phyloP scores from a whole-genome alignment of 2,329 filamentous ascomycete genomes.

The Cladosporium sp. region DNA sequence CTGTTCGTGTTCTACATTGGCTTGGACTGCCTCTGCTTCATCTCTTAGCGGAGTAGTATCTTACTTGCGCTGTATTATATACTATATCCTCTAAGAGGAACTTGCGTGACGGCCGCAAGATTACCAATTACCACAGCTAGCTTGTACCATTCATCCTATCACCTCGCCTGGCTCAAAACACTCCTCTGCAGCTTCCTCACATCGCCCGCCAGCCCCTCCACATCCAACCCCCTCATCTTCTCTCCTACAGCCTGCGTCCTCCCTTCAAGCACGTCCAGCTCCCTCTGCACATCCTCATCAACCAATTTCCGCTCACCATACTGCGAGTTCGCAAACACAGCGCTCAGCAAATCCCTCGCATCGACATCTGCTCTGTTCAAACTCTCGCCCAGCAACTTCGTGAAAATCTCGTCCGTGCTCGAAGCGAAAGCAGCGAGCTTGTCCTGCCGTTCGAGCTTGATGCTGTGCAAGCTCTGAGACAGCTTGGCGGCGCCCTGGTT shows the following conservation, averaged over 20 bases:
- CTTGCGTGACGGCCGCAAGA: neutral
- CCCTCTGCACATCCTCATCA: constrained; percentile 23
- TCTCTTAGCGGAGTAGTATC: constrained; percentile 59
- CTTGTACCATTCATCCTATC: neutral
- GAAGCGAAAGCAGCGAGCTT: constrained; percentile 34
- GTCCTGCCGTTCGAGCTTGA: constrained; percentile 30
- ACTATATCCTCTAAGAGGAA: neutral
- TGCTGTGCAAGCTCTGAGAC: constrained; percentile 24
- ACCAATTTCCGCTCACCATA: constrained; percentile 19
- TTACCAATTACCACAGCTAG: neutral
- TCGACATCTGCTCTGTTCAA: constrained; percentile 35
- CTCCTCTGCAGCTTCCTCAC: constrained; percentile 20
- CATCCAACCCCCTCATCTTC: constrained; percentile 34
- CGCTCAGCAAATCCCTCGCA: constrained; percentile 33
- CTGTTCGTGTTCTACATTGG: constrained; percentile 93
- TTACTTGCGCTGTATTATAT: constrained; percentile 2
- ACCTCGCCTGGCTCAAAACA: neutral
- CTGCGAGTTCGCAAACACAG: constrained; percentile 34
- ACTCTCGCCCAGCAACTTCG: constrained; percentile 33
- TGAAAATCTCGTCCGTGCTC: constrained; percentile 29
- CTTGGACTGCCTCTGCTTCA: constrained; percentile 92
- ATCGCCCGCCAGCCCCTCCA: constrained; percentile 20
- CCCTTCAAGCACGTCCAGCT: constrained; percentile 34
- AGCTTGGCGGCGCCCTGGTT: constrained; percentile 16
- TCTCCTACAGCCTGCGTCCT: constrained; percentile 35